Evolutionary conservation across 2,329 filamentous ascomycete species (phyloP).

Genomic region (Sarocladium oryzae): DNA sequence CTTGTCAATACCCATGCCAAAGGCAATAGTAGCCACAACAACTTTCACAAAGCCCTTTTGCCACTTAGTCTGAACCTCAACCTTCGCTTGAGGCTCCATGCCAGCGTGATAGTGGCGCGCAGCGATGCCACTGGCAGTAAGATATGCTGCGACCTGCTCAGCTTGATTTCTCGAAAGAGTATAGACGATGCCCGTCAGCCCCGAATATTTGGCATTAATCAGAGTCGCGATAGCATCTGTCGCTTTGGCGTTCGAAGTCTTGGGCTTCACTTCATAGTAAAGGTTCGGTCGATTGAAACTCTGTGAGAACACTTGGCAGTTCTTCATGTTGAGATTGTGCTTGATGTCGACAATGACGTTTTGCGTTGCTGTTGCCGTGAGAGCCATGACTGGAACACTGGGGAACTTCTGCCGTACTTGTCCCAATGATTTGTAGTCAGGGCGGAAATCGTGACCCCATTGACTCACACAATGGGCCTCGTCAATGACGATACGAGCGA

Average conservation of each 20-base stretch:
- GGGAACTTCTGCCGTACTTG: slow-evolving; percentile 65
- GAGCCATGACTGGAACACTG: slow-evolving; percentile 81
- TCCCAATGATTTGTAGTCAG: slow-evolving; percentile 86
- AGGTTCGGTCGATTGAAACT: slow-evolving; percentile 98
- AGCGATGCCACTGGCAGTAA: slow-evolving; percentile 57
- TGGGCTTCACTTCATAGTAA: slow-evolving; percentile 75
- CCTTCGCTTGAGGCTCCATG: slow-evolving; percentile 62
- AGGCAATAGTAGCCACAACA: slow-evolving; percentile 96
- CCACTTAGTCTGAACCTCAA: slow-evolving; percentile 70
- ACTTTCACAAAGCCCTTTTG: slow-evolving; percentile 74
- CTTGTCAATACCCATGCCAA: slow-evolving; percentile 99
- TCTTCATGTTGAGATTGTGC: slow-evolving; percentile 77
- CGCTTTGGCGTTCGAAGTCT: slow-evolving; percentile 49
- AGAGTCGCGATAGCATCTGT: slow-evolving; percentile 49
- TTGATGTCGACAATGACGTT: slow-evolving; percentile 91
- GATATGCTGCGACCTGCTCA: slow-evolving; percentile 68
- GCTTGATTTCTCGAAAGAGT: slow-evolving; percentile 80
- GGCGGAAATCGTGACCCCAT: slow-evolving; percentile 97
- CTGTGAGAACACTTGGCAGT: slow-evolving; percentile 75
- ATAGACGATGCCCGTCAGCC: slow-evolving; percentile 86
- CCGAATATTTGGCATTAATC: slow-evolving; percentile 63
- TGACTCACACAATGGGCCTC: slow-evolving; percentile 99
- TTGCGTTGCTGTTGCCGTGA: slow-evolving; percentile 91
- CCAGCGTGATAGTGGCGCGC: slow-evolving; percentile 84
- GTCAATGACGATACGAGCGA: slow-evolving; percentile 91